Evolutionary conservation across 495 filamentous ascomycete species (phyloP).

Genomic region (Aspergillus coremiiformis): DNA sequence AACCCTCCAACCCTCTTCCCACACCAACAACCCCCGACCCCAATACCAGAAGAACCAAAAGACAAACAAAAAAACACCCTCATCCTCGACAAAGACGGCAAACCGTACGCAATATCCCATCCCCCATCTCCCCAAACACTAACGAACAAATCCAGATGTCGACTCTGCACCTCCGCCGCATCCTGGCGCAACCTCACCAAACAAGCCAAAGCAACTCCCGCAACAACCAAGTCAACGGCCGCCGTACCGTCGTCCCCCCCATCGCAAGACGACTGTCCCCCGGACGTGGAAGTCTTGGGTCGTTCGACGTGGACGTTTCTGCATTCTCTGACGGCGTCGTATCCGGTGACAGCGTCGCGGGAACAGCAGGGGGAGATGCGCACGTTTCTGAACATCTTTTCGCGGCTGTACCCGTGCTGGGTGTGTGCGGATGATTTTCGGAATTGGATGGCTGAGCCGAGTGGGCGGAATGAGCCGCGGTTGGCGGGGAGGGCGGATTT

Average conservation of each 20-base stretch:
- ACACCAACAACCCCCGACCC: constrained; percentile 13
- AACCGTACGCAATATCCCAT: too few relatives aligned
- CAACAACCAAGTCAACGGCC: constrained; percentile 13
- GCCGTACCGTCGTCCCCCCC: constrained; percentile 10
- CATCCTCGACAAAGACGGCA: constrained; percentile 85
- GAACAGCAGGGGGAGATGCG: constrained; percentile 65
- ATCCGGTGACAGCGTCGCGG: constrained; percentile 59
- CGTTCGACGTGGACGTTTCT: constrained; percentile 87
- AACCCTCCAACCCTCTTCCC: constrained; percentile 14
- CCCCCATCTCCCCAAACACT: too few relatives aligned
- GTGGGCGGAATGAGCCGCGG: constrained; percentile 54
- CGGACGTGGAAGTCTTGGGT: constrained; percentile 70
- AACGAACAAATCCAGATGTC: constrained; percentile 54
- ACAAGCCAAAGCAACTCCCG: constrained; percentile 24
- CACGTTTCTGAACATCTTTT: constrained; percentile 73
- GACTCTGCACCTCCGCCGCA: constrained; percentile 70
- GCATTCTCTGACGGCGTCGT: constrained; percentile 81
- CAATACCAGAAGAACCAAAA: constrained; percentile 19
- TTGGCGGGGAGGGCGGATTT: constrained; percentile 65
- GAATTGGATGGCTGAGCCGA: constrained; percentile 63
- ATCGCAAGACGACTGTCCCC: constrained; percentile 40
- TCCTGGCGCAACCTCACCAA: constrained; percentile 65
- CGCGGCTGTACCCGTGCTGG: constrained; percentile 89
- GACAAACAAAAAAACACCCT: constrained; percentile 59
- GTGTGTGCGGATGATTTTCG: constrained; percentile 89